Base-by-base conservation (phyloP, 306 rosid species). In the Arachis stenosperma region DNA sequence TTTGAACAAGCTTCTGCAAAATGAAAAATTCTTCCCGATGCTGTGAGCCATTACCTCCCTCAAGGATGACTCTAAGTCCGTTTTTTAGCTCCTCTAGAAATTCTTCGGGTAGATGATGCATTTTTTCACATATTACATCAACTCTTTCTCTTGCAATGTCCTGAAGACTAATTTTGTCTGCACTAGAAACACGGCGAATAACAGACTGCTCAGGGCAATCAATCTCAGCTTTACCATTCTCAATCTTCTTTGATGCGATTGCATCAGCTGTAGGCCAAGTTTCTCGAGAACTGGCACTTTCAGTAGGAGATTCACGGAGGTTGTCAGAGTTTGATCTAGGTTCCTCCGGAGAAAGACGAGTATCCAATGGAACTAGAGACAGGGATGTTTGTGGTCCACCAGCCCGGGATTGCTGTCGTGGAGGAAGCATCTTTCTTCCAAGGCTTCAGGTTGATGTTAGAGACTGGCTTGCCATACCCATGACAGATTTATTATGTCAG, bases 281-380 rank as follows among this genome's bases (percentile, higher is more conserved):
- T 69, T 94, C 98, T 56, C 81, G 86, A 64, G 98, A 94, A 71
- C 96, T 94, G 53, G 97, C 99, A 80, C 99, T 94, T 83, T 89
- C 97, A 40, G 97, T 84, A 1, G 96, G 98, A 52, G 97, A 91
- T 79, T 94, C 97, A 0, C 86, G 96, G 50, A 81, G 72, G 36
- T 89, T 84, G 60, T 89, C 96, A 61, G 92, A 86, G 69, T 89
- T 91, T 39, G 97, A 85, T 67, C 89, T 84, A 47, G 91, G 99
- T 67, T 91, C 97, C 80, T 94, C 99, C 3, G 91, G 95, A 51
- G 97, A 91, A 7, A 84, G 84, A 67, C 67, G 90, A 47, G 90
- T 81, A 81, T 94, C 96, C 1, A 91, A 88, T 8, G 98, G 77
- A 80, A 91, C 93, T 1, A 94, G 90, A 44, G 97, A 89, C 7